Evolutionary conservation across 805 yeast genomes (phyloP).

Genomic region (Allodekkera sacchari): DNA sequence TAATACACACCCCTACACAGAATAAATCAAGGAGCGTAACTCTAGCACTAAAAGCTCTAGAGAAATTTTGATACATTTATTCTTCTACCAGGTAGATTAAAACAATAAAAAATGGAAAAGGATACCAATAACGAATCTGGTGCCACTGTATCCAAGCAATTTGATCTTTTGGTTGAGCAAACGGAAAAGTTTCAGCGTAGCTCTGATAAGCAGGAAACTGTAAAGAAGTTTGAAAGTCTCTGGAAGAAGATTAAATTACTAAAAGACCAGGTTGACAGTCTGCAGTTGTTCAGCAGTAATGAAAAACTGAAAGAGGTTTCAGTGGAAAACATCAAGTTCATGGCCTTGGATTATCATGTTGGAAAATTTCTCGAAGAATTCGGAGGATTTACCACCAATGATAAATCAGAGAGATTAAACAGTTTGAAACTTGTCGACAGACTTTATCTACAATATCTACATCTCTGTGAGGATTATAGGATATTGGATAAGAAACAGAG

Average conservation of each 20-base stretch:
- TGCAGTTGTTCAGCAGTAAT: conserved; percentile 61
- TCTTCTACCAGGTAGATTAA: no score
- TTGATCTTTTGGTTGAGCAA: neutral
- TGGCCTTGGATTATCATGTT: conserved; percentile 51
- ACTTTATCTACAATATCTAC: conserved; percentile 36
- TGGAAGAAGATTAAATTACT: conserved; percentile 7
- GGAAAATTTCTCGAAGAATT: conserved; percentile 31
- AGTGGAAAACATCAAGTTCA: conserved; percentile 52
- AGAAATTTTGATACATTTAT: no score
- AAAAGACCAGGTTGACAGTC: conserved; percentile 31
- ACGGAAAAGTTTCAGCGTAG: neutral
- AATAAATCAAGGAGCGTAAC: no score
- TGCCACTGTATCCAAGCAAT: conserved; percentile 1
- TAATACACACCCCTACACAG: no score
- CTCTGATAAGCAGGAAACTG: conserved; percentile 4
- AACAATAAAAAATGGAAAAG: no score
- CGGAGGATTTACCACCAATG: conserved; percentile 17
- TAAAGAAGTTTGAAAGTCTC: neutral
- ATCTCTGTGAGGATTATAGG: conserved; percentile 36
- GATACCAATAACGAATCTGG: no score
- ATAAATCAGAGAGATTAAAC: conserved; percentile 17
- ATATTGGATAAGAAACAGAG: conserved; percentile 30
- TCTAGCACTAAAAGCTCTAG: no score
- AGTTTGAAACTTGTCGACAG: conserved; percentile 35
- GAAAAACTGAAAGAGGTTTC: conserved; percentile 64